Evolutionary conservation across 139 green algal species (phyloP).

Genomic region (Coccomyxa sp.): DNA sequence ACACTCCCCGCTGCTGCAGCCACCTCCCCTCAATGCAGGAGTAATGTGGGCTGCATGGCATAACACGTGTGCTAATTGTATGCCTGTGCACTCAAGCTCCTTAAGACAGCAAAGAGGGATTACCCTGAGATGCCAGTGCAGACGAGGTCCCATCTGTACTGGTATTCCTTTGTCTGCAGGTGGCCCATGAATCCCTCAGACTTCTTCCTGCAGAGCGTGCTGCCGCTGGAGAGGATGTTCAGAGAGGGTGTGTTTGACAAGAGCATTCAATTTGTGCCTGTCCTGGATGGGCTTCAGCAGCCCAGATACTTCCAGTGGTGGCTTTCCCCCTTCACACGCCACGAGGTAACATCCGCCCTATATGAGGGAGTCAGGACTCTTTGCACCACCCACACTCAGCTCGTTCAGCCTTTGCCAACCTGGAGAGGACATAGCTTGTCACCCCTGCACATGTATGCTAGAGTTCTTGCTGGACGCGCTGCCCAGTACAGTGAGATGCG

Average conservation of each 20-base stretch:
- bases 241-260: constrained; percentile 12
- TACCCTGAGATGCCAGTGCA: no score
- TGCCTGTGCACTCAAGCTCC: no score
- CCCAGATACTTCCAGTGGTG: constrained; percentile 3
- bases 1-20: no score
- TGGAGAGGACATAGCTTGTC: not conserved
- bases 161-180: no score
- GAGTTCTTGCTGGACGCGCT: no score
- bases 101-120: no score
- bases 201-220: constrained; percentile 10
- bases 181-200: constrained; percentile 5
- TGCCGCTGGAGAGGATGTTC: not conserved
- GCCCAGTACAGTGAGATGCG: not conserved
- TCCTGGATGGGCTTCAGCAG: constrained; percentile 9
- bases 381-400: no score
- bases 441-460: not conserved
- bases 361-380: no score
- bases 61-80: no score
- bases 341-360: constrained; percentile 8
- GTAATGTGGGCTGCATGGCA: no score
- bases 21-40: no score
- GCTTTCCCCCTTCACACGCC: constrained; percentile 11
- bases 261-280: constrained; percentile 9
- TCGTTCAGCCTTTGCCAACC: not conserved
- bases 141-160: no score